Conservation (phyloP, 2,329 filamentous ascomycete genomes). For the Didymella pomorum region DNA sequence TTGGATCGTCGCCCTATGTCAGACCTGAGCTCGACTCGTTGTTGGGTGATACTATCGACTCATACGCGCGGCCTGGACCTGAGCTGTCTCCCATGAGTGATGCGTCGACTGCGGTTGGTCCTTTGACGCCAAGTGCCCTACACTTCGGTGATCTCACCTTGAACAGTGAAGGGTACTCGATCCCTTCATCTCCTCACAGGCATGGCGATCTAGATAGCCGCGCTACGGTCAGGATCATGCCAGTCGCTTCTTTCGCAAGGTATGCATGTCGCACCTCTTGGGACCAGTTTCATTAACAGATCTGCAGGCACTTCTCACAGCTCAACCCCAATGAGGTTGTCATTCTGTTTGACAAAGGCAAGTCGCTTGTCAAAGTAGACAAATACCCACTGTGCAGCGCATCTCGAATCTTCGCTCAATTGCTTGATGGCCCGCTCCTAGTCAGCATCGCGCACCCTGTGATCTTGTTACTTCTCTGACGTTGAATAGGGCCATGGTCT, state of each 20-base stretch:
- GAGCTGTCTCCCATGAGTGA: constrained; percentile 4
- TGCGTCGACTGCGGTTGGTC: background rate
- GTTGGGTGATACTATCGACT: background rate
- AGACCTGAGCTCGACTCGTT: background rate
- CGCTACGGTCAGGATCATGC: constrained; percentile 16
- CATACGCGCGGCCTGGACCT: background rate
- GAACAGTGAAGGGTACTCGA: constrained; percentile 7
- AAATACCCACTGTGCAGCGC: constrained; percentile 26
- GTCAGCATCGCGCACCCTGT: constrained; percentile 4
- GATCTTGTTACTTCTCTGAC: background rate
- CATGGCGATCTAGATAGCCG: constrained; percentile 4
- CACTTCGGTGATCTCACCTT: constrained; percentile 25
- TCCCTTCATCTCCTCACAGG: background rate
- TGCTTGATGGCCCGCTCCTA: constrained; percentile 22
- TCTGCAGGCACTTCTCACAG: constrained; percentile 17
- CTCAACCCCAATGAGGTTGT: constrained; percentile 26
- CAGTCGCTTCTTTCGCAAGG: constrained; percentile 14
- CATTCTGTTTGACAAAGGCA: constrained; percentile 29
- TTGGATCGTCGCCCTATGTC: constrained; percentile 7
- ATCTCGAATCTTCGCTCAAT: constrained; percentile 27
- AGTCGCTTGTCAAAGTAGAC: constrained; percentile 25
- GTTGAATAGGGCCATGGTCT: background rate
- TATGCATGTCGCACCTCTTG: constrained; percentile 8
- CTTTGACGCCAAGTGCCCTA: constrained; percentile 22
- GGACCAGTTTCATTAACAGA: constrained; percentile 1